Evolutionary conservation across 208 protist species (phyloP).

Genomic region (Wallacemonas rigidus): DNA sequence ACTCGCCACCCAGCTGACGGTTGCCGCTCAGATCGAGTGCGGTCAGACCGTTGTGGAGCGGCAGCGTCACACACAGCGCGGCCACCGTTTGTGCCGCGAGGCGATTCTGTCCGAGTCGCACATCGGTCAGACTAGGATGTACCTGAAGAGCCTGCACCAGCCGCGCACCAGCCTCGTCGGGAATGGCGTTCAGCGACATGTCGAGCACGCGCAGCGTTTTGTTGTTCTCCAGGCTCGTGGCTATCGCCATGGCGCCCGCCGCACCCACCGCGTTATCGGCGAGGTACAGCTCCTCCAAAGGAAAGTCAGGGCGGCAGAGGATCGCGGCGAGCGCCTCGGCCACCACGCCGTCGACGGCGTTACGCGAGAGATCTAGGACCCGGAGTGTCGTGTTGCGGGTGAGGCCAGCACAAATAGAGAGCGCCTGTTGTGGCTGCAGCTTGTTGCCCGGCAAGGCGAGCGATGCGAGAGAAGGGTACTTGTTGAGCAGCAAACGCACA

Average conservation of each 20-base stretch:
- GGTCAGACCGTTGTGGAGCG: constrained; percentile 40
- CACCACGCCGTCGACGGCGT: constrained; percentile 72
- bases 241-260: constrained; percentile 64
- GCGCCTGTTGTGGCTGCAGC: constrained; percentile 48
- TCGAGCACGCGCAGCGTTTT: constrained; percentile 69
- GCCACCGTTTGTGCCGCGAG: constrained; percentile 48
- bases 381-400: constrained; percentile 61
- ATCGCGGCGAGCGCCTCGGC: constrained; percentile 63
- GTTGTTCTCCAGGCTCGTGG: constrained; percentile 73
- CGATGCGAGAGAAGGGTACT: constrained; percentile 45
- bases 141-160: constrained; percentile 53
- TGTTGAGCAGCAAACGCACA: constrained; percentile 55
- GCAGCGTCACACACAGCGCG: constrained; percentile 62
- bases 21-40: constrained; percentile 79
- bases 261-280: constrained; percentile 72
- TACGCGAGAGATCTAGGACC: constrained; percentile 85
- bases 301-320: constrained; percentile 58
- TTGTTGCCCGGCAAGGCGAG: constrained; percentile 77
- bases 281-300: constrained; percentile 80
- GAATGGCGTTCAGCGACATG: constrained; percentile 81
- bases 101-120: constrained; percentile 77
- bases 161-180: constrained; percentile 56
- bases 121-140: constrained; percentile 52
- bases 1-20: constrained; percentile 30
- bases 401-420: constrained; percentile 64